A percentile compares a stretch with the other conserved stretches of the same genome.
Conservation (phyloP, 768 basidiomycete genomes). For the Rhodocollybia butyracea region DNA sequence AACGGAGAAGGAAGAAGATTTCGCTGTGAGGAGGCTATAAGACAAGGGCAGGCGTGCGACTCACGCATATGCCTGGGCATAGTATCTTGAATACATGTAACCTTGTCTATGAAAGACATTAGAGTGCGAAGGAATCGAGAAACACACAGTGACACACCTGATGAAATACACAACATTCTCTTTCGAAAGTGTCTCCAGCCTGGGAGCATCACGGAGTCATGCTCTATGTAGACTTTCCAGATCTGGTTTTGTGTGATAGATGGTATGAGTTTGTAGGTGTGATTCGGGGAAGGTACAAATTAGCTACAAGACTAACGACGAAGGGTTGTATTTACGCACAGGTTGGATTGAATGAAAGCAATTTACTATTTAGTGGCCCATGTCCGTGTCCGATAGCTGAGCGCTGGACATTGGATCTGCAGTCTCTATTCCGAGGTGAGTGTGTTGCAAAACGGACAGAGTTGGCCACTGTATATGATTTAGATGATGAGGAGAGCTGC, state of each 20-base stretch:
- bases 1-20: constrained; percentile 59
- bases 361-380: constrained; percentile 88
- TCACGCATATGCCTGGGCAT: constrained; percentile 77
- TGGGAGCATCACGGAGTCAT: constrained; percentile 78
- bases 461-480: constrained; percentile 40
- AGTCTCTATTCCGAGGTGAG: constrained; percentile 68
- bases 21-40: constrained; percentile 69
- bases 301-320: not conserved
- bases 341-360: constrained; percentile 65
- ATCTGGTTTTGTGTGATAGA: constrained; percentile 52
- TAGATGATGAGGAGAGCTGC: not conserved
- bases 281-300: constrained; percentile 36
- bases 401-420: no score
- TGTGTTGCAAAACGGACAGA: constrained; percentile 66
- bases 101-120: constrained; percentile 56
- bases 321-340: constrained; percentile 42
- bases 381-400: constrained; percentile 68
- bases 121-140: not conserved
- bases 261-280: constrained; percentile 64
- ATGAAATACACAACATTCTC: constrained; percentile 82
- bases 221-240: constrained; percentile 78
- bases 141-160: constrained; percentile 60
- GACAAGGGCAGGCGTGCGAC: constrained; percentile 13
- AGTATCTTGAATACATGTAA: constrained; percentile 79
- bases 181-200: constrained; percentile 63